phyloP scores from a whole-genome alignment of 495 filamentous ascomycete genomes.

The Podospora fimiseda region DNA sequence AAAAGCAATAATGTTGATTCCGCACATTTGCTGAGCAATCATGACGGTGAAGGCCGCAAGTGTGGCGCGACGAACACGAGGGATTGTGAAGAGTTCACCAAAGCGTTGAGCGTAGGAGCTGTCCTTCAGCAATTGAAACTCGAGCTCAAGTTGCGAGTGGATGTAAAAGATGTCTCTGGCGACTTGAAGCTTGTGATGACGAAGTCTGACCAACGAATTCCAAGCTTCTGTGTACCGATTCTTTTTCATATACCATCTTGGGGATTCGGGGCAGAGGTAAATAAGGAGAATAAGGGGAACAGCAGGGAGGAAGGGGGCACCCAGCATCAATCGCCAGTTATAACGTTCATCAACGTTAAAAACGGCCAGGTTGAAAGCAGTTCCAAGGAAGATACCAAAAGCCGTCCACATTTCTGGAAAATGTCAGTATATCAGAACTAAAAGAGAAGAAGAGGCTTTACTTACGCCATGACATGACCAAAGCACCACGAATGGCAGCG shows the following conservation, averaged over 20 bases:
- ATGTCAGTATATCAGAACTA: background rate
- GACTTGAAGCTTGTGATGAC: slow-evolving; percentile 61
- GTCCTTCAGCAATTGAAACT: slow-evolving; percentile 28
- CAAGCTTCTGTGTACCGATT: slow-evolving; percentile 56
- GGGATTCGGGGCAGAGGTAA: slow-evolving; percentile 69
- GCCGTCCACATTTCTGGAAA: slow-evolving; percentile 65
- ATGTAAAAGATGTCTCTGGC: slow-evolving; percentile 74
- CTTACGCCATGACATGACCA: slow-evolving; percentile 75
- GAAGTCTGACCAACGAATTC: slow-evolving; percentile 52
- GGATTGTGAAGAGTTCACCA: slow-evolving; percentile 52
- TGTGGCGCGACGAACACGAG: slow-evolving; percentile 56
- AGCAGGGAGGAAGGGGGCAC: slow-evolving; percentile 69
- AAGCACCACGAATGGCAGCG: slow-evolving; percentile 63
- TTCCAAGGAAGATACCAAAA: slow-evolving; percentile 72
- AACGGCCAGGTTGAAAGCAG: slow-evolving; percentile 64
- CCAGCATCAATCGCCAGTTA: slow-evolving; percentile 70
- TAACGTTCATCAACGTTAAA: slow-evolving; percentile 40
- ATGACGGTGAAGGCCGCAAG: slow-evolving; percentile 60
- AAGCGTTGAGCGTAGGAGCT: slow-evolving; percentile 48
- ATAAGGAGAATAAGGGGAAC: slow-evolving; percentile 59
- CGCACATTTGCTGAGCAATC: slow-evolving; percentile 83
- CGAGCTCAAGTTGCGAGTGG: slow-evolving; percentile 48
- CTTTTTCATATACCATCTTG: slow-evolving; percentile 60
- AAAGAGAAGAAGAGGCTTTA: background rate
- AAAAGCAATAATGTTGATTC: slow-evolving; percentile 81